Conservation (phyloP, 768 basidiomycete species). For the Lepiota venenata region DNA sequence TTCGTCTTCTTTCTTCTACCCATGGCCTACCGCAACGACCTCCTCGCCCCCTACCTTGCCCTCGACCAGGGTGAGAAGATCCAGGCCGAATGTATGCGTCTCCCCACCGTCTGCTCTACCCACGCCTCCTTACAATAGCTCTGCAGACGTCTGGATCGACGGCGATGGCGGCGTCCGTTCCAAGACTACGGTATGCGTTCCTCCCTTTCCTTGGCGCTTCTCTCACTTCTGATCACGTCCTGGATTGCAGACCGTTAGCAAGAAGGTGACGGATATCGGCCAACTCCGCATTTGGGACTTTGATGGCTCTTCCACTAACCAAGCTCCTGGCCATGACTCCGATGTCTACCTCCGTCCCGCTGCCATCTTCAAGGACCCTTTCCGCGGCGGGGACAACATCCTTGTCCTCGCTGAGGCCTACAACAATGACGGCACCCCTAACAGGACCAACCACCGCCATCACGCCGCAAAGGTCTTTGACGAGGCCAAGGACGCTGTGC, state of each 20-base stretch:
- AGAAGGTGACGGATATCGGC: slow-evolving; percentile 83
- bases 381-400: slow-evolving; percentile 98
- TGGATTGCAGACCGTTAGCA: slow-evolving; percentile 68
- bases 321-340: slow-evolving; percentile 93
- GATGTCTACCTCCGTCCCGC: slow-evolving; percentile 98
- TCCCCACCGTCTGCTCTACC: slow-evolving; percentile 13
- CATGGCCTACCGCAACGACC: slow-evolving; percentile 68
- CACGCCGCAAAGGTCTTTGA: slow-evolving; percentile 96
- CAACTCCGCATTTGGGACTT: slow-evolving; percentile 99
- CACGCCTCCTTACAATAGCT: slow-evolving; percentile 13
- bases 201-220: slow-evolving; percentile 3
- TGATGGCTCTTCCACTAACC: slow-evolving; percentile 96
- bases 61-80: slow-evolving; percentile 89
- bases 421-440: slow-evolving; percentile 98
- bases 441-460: slow-evolving; percentile 94
- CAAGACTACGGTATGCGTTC: slow-evolving; percentile 81
- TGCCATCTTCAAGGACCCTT: slow-evolving; percentile 98
- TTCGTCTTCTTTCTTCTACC: background rate
- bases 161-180: slow-evolving; percentile 92
- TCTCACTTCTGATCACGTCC: slow-evolving; percentile 6
- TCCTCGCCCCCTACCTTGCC: slow-evolving; percentile 86
- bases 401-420: slow-evolving; percentile 96
- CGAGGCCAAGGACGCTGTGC: slow-evolving; percentile 69
- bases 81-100: slow-evolving; percentile 85
- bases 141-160: slow-evolving; percentile 95